These are phyloP conservation scores for Candida sp. DNA, from an alignment of 1,139 yeast species.

Conservation along the genomic window DNA sequence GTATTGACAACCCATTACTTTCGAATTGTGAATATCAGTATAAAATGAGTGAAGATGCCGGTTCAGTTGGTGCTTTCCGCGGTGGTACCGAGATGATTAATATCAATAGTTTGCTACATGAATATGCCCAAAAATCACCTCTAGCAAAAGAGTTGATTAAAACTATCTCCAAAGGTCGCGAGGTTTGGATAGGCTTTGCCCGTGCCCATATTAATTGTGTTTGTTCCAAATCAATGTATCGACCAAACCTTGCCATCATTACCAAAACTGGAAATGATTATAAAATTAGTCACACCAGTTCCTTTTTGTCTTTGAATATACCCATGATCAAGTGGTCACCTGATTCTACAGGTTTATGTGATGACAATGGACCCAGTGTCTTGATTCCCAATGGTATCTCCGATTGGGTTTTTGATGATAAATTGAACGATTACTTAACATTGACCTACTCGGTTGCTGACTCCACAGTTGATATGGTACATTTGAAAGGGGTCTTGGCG, in stretches of 20 bases:
- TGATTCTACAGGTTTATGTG: slow-evolving; percentile 22
- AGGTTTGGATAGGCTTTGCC: slow-evolving; percentile 35
- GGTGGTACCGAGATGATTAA: slow-evolving; percentile 37
- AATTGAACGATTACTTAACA: slow-evolving; percentile 25
- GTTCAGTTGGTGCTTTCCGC: slow-evolving; percentile 31
- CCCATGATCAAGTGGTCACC: slow-evolving; percentile 30
- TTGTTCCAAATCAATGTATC: slow-evolving; percentile 32
- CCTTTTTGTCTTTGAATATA: slow-evolving; percentile 33
- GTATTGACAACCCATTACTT: slow-evolving; percentile 14
- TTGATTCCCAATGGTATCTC: slow-evolving; percentile 39
- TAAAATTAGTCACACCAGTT: slow-evolving; percentile 27
- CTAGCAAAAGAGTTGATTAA: slow-evolving; percentile 9
- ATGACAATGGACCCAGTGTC: slow-evolving; percentile 21
- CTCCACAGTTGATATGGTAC: slow-evolving; percentile 28
- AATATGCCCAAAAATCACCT: slow-evolving; percentile 4
- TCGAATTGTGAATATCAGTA: slow-evolving; percentile 29
- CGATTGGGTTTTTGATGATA: slow-evolving; percentile 19
- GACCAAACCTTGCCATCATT: slow-evolving; percentile 31
- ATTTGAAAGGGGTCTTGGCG: slow-evolving; percentile 26
- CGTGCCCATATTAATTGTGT: slow-evolving; percentile 38
- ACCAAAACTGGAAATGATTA: slow-evolving; percentile 19
- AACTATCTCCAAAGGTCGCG: slow-evolving; percentile 15
- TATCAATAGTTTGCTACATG: slow-evolving; percentile 16
- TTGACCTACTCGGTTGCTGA: slow-evolving; percentile 34
- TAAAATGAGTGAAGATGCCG: slow-evolving; percentile 12